Percentiles rank a stretch among this genome's conserved stretches.
Evolutionary conservation across 768 basidiomycete species (phyloP).

Genomic region (Kwoniella botswanensis): DNA sequence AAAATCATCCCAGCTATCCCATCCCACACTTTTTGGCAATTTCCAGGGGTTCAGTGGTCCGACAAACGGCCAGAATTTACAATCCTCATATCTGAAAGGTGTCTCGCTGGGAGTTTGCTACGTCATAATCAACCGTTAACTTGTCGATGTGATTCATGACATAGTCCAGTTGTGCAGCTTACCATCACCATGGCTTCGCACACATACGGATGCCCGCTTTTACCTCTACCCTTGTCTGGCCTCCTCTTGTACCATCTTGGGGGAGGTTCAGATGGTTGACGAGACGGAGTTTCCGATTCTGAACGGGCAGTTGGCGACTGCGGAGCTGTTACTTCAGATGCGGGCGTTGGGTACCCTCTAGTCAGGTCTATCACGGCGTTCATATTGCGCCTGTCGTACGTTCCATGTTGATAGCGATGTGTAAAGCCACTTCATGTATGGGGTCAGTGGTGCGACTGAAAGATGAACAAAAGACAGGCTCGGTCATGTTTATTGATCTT

Average conservation of each 20-base stretch:
- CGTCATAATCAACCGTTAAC: no score
- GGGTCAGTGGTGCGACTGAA: no score
- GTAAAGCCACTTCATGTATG: no score
- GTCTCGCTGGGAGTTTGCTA: not conserved
- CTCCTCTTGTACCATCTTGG: slow-evolving; percentile 24
- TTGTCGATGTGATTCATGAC: not conserved
- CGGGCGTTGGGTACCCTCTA: slow-evolving; percentile 6
- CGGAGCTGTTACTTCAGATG: not conserved
- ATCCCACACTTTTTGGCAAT: not conserved
- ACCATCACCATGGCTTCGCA: slow-evolving; percentile 12
- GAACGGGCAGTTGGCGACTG: not conserved
- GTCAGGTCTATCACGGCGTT: not conserved
- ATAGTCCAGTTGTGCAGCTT: not conserved
- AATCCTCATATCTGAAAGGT: not conserved
- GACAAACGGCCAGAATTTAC: slow-evolving; percentile 27
- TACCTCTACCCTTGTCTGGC: not conserved
- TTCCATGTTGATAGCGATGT: not conserved
- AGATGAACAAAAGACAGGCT: not conserved
- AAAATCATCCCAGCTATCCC: slow-evolving; percentile 5
- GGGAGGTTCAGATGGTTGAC: not conserved
- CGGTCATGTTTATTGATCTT: not conserved
- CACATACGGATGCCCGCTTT: slow-evolving; percentile 19
- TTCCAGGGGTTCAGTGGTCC: slow-evolving; percentile 8
- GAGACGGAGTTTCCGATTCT: not conserved
- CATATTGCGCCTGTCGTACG: not conserved